Conservation (phyloP, 805 yeast genomes). For the Hanseniaspora meyeri region DNA sequence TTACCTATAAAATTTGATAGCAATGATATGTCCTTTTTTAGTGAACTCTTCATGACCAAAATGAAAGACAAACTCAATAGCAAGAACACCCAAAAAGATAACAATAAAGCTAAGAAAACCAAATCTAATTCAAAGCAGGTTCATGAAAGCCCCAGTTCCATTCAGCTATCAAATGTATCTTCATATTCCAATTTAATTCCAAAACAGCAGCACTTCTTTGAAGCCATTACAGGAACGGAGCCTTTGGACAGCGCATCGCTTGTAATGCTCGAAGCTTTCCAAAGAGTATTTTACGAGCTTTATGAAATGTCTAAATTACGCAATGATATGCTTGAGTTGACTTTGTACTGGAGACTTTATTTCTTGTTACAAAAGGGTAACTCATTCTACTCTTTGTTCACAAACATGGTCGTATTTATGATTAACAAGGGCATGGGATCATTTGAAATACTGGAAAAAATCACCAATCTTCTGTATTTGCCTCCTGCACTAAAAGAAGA, state of each 20-base stretch:
- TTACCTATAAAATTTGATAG: not conserved
- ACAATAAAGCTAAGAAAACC: no score
- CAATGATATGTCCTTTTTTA: not conserved
- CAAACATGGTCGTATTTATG: not conserved
- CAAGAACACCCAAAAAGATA: no score
- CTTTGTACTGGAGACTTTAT: not conserved
- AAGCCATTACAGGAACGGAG: not conserved
- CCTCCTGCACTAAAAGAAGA: not conserved
- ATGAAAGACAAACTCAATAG: not conserved
- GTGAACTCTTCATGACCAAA: not conserved
- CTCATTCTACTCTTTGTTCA: not conserved
- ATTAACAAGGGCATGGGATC: not conserved
- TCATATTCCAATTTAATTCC: not conserved
- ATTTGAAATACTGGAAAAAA: not conserved
- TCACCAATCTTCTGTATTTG: not conserved
- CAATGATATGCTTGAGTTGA: not conserved
- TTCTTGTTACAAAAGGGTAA: not conserved
- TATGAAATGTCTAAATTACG: not conserved
- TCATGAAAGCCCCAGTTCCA: not conserved
- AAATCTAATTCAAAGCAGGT: no score
- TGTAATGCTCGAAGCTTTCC: not conserved
- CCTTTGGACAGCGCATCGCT: not conserved
- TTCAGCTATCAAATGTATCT: not conserved
- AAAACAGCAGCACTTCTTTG: not conserved
- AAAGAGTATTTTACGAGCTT: not conserved